Evolutionary conservation across 768 basidiomycete genomes (phyloP), one percentile per base, ranked within the genome.

Genomic region (Neoboletus subvelutipes): DNA sequence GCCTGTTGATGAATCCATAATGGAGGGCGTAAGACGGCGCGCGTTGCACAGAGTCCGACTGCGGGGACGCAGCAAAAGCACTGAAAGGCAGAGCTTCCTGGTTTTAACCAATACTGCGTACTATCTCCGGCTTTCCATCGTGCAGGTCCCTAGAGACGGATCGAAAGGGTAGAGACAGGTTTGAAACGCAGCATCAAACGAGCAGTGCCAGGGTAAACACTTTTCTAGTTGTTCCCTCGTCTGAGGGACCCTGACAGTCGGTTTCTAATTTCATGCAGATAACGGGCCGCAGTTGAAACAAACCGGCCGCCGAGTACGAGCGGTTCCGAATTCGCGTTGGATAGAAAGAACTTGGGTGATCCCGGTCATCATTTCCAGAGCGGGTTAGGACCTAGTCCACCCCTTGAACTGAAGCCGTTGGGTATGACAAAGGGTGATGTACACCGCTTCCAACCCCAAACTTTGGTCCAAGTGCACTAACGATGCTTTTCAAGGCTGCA

Each of bases 401-500:
- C n/a, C n/a, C n/a, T n/a, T n/a, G n/a, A n/a, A n/a, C n/a, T n/a
- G n/a, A n/a, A n/a, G n/a, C n/a, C n/a, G n/a, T n/a, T n/a, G n/a
- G n/a, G 34, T 15, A 34, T 34, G 34, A 34, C 34, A 34, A 34
- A 34, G 34, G 13, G 5, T 9, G 4, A 28, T 28, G 5, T n/a
- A 34, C 33, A 13, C 33, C 4, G 33, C 33, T 34, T 34, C 33
- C 33, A 34, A 2, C 12, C 33, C 33, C 33, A 15, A 18, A 37
- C 37, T n/a, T 39, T n/a, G n/a, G n/a, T n/a, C n/a, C n/a, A n/a
- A n/a, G n/a, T n/a, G n/a, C n/a, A 28, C 28, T 28, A 28, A 15
- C 13, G 6, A 69, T 67, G 67, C 7, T 61, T 12, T 49, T 57
- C 54, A 58, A 60, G 22, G 26, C 24, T 9, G 59, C 52, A 26